Percentiles rank a stretch among this genome's conserved stretches.
Conservation (phyloP, 257 asterid genomes). For the Salvia miltiorrhiza region DNA sequence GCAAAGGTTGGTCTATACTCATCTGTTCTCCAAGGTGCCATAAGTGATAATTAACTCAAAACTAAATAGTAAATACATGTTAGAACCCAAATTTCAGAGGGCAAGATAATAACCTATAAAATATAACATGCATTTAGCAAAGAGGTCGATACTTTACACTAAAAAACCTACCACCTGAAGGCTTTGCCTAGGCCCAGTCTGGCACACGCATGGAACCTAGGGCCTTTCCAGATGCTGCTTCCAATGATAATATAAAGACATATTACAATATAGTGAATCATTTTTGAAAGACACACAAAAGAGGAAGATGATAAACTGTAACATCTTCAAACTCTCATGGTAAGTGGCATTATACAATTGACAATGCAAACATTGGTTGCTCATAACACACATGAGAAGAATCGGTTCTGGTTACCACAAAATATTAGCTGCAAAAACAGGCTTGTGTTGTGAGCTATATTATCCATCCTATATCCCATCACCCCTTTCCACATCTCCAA, state of each 20-base stretch:
- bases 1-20: too few species aligned
- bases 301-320: background rate
- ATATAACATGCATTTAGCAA: too few species aligned
- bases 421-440: background rate
- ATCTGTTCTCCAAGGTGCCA: too few species aligned
- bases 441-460: background rate
- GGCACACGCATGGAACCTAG: background rate
- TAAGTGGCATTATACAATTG: background rate
- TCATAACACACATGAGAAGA: background rate
- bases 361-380: background rate
- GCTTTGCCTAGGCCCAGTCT: background rate
- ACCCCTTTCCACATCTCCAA: constrained; percentile 7
- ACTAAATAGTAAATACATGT: too few species aligned
- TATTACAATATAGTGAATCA: background rate
- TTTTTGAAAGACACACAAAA: too few species aligned
- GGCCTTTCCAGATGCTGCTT: background rate
- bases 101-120: too few species aligned
- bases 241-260: too few species aligned
- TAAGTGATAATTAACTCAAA: too few species aligned
- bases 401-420: background rate
- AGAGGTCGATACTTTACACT: too few species aligned
- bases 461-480: background rate
- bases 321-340: background rate
- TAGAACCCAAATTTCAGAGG: too few species aligned
- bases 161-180: too few species aligned